Evolutionary conservation across 2,329 filamentous ascomycete genomes (phyloP).

Genomic region (Exophiala sp.): DNA sequence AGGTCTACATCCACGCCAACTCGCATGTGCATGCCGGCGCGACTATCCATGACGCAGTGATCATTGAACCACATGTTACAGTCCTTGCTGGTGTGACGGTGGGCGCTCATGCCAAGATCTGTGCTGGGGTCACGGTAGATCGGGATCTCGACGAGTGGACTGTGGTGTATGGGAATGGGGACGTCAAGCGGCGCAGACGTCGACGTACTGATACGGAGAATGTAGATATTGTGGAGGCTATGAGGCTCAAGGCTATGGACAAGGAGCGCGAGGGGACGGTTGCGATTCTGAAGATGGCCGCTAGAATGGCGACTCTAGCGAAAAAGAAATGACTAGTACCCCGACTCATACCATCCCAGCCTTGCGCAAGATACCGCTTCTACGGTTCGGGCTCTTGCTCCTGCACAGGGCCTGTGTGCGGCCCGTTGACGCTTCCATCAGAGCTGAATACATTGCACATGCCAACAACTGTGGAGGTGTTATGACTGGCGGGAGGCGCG

Average conservation of each 20-base stretch:
- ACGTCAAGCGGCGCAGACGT: slow-evolving; percentile 31
- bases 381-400: slow-evolving; percentile 9
- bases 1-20: slow-evolving; percentile 37
- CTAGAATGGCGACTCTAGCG: slow-evolving; percentile 24
- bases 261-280: slow-evolving; percentile 25
- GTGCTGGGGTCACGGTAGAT: slow-evolving; percentile 53
- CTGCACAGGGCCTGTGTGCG: slow-evolving; percentile 12
- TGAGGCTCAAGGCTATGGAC: slow-evolving; percentile 58
- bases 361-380: slow-evolving; percentile 20
- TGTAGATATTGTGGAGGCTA: slow-evolving; percentile 45
- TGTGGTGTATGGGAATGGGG: slow-evolving; percentile 59
- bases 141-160: slow-evolving; percentile 60
- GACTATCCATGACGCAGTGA: slow-evolving; percentile 36
- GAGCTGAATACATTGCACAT: not conserved
- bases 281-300: slow-evolving; percentile 19
- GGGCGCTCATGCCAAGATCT: slow-evolving; percentile 61
- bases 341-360: not conserved
- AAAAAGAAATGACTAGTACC: slow-evolving; percentile 23
- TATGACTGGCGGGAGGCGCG: slow-evolving; percentile 12
- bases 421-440: slow-evolving; percentile 20
- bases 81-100: slow-evolving; percentile 34
- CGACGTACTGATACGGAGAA: slow-evolving; percentile 22
- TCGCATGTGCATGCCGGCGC: slow-evolving; percentile 36
- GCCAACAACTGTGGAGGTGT: slow-evolving; percentile 8
- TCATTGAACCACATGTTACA: slow-evolving; percentile 43